Evolutionary conservation across 2,329 filamentous ascomycete genomes (phyloP), one percentile per base, ranked within the genome.

Genomic region (Beauveria varroae): DNA sequence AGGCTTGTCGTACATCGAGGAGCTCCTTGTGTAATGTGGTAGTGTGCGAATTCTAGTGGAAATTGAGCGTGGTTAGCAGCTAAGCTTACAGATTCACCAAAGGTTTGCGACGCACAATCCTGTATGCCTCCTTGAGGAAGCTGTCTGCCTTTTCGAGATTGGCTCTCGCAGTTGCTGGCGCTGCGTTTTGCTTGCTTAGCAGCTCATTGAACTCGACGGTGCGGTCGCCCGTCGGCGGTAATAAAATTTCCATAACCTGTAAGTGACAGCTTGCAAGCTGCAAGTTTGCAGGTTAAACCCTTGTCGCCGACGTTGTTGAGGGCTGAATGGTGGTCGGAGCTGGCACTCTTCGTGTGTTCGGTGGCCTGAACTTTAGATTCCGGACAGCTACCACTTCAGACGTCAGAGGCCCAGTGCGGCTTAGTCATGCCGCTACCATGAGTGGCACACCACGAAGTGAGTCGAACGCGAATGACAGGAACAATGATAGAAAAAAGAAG

Each of bases 121-220:
- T 86, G 76, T 96, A 95, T 58, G 95, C 95, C 76, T 98, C 93
- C 71, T 93, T 92, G 40, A 98, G 79, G 72, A 98, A 99, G 68
- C 89, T 89, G 72, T 97, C 90, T 56, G 95, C 82, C 67, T 75
- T 81, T 65, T 82, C 77, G 54, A 79, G 68, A 61, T 72, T 77
- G 65, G 79, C 79, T 64, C 70, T 68, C 51, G 68, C 69, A 58
- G 70, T 75, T 14, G 81, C 79, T 8, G 79, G 75, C 30, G 77
- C 76, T 50, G 81, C 81, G 73, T 83, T 76, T 64, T 84, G 83
- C 67, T 80, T 76, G 68, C 81, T 81, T 26, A 93, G 81, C 52
- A 88, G 80, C 71, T 86, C 79, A 72, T 91, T 86, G 75, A 93
- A 88, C 50, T 81, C 71, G 43, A 85, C 77, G 9, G 89, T 91